Base-by-base conservation (phyloP, 129 eudicot species). In the Pseudognaphalium luteoalbum region DNA sequence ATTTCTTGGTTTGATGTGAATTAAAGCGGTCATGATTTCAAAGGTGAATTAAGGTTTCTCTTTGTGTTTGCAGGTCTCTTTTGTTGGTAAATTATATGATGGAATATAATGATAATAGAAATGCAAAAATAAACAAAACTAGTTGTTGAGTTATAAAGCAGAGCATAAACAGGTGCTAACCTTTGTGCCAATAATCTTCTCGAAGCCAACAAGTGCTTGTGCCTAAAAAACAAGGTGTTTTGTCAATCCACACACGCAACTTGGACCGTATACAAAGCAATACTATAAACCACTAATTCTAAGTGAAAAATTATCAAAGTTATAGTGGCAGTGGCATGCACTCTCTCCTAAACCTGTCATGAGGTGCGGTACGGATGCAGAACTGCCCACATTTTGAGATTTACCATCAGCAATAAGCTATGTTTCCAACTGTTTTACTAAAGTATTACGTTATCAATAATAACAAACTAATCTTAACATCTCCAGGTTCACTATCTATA, bases 401-500 rank as follows among this genome's bases (percentile, higher is more conserved):
- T 59, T 32, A 75, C 7, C 20, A 50, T 29, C 68, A 76, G 65
- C 34, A 30, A 79, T 44, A 30, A 0, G 47, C 10, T 75, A 30
- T 16, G 10, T 64, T 64, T 64, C 69, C 34, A 63, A 44, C 12
- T 10, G 62, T 4, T 28, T 63, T 50, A 64, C 5, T 22, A 33
- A 35, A 34, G 66, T 15, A 75, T 25, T 28, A 41, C 41, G 62
- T 58, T 22, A 75, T 57, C 30, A 52, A 78, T 6, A 70, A 59
- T 41, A 54, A 41, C 39, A 68, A 25, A 56, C 91, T 37, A 78
- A 94, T 97, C 94, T 62, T 95, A 32, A 95, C 85, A 82, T 95
- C 99, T 78, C 99, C 99, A 68, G 96, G 32, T 87, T 95, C 99
- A 70, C 97, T 96, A 61, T 95, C 99, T 76, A 89, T 85, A 58